A percentile compares a stretch with the other conserved stretches of the same genome.
Evolutionary conservation across 2,329 filamentous ascomycete species (phyloP).

Genomic region (Acrocalymma vagum): DNA sequence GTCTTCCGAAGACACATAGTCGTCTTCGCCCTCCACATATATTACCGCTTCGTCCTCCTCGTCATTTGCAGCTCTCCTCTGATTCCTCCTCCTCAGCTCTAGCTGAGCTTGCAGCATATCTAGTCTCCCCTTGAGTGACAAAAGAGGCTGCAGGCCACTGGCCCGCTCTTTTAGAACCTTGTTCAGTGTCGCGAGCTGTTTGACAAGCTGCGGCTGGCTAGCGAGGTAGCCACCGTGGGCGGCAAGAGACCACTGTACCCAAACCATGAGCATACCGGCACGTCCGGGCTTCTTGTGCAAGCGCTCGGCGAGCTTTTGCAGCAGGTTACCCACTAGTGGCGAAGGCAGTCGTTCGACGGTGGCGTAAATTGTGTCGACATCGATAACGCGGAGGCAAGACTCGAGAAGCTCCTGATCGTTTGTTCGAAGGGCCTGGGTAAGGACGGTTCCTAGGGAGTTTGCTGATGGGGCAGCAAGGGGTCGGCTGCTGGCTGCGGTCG

Average conservation of each 20-base stretch:
- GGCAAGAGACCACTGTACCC: constrained; percentile 95
- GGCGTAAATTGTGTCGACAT: constrained; percentile 79
- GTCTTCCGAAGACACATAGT: constrained; percentile 61
- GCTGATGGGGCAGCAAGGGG: constrained; percentile 71
- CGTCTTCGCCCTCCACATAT: constrained; percentile 85
- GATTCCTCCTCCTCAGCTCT: constrained; percentile 76
- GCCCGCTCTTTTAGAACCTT: constrained; percentile 88
- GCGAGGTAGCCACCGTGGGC: constrained; percentile 92
- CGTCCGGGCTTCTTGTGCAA: constrained; percentile 88
- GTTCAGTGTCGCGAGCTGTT: constrained; percentile 79
- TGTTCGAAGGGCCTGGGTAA: constrained; percentile 90
- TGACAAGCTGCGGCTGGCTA: constrained; percentile 82
- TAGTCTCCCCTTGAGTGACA: constrained; percentile 92
- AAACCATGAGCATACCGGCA: constrained; percentile 88
- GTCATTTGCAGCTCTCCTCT: constrained; percentile 64
- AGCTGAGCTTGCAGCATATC: constrained; percentile 94
- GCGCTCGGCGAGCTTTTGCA: constrained; percentile 85
- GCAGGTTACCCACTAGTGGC: constrained; percentile 77
- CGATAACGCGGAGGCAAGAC: constrained; percentile 84
- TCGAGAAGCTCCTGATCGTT: constrained; percentile 91
- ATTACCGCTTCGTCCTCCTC: constrained; percentile 77
- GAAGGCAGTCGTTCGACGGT: constrained; percentile 94
- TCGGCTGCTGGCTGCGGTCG: constrained; percentile 52
- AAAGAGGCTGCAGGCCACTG: constrained; percentile 79
- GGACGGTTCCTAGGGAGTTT: constrained; percentile 88